A percentile compares a stretch with the other conserved stretches of the same genome.
Conservation (phyloP, 2,329 filamentous ascomycete genomes). For the Ophioceras dolichostomum region DNA sequence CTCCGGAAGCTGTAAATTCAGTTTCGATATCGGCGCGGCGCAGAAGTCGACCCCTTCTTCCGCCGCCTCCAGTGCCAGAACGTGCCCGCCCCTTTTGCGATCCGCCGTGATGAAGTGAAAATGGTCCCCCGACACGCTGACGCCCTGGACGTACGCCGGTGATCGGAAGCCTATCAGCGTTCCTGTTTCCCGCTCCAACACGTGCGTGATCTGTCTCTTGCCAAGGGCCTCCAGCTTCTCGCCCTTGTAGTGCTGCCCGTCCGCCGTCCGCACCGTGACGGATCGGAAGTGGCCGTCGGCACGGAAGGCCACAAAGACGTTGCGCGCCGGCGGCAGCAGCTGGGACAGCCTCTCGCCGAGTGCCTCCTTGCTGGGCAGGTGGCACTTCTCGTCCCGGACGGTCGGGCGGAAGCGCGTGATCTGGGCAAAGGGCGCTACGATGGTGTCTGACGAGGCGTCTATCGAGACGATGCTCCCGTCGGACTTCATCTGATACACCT, state of each 20-base stretch:
- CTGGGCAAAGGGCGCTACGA: conserved; percentile 20
- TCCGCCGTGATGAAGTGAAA: conserved; percentile 21
- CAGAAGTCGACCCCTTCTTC: conserved; percentile 17
- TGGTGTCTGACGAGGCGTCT: conserved; percentile 8
- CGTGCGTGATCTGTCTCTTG: conserved; percentile 15
- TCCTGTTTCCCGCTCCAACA: conserved; percentile 13
- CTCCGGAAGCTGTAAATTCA: conserved; percentile 18
- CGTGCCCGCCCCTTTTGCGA: conserved; percentile 16
- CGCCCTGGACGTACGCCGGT: conserved; percentile 18
- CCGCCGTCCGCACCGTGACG: conserved; percentile 18
- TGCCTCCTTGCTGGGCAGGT: conserved; percentile 15
- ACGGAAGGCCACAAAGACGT: conserved; percentile 17
- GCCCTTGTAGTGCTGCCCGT: conserved; percentile 14
- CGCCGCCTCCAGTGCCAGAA: conserved; percentile 15
- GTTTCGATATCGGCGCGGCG: conserved; percentile 14
- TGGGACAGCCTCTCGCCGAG: conserved; percentile 11
- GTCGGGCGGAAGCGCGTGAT: conserved; percentile 18
- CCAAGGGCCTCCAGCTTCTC: conserved; percentile 17
- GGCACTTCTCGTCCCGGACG: conserved; percentile 3
- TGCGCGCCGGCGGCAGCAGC: conserved; percentile 13
- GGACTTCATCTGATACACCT: conserved; percentile 20
- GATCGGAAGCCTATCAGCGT: conserved; percentile 19
- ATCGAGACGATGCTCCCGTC: conserved; percentile 15
- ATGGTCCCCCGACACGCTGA: conserved; percentile 21
- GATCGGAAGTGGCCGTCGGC: conserved; percentile 16